Evolutionary conservation across 306 rosid species (phyloP), one percentile per base, ranked within the genome.

Genomic region (Phaseolus lunatus): DNA sequence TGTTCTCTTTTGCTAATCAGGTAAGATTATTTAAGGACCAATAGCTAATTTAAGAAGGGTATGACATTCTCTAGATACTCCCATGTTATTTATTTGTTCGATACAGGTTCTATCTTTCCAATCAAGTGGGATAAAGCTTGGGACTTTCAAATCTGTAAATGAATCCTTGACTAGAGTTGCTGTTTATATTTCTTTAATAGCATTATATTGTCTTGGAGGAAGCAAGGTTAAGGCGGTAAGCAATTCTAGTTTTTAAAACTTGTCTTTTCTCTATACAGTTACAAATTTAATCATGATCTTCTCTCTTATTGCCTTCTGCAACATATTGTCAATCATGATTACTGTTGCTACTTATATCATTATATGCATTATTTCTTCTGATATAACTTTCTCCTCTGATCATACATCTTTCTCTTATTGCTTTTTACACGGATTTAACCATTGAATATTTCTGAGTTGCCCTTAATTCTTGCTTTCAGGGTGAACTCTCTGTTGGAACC

Each of bases 201-300:
- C 93, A 57, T 83, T 95, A 31, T 92, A 95, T 81, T 83, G 88
- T 81, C 97, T 95, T 67, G 98, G 98, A 70, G 99, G 99, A 84
- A 92, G 89, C 93, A 95, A 92, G 87, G 99, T 95, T 79, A 95
- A 89, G 86, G 97, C 99, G 84, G 97, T 92, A 84, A 87, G 91
- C 54, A 63, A 66, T 71, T 86, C 64, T 80, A 39, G 82, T 68
- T 20, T 64, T 8, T 47, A 67, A 13, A 37, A 37, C 54, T 41
- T 78, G 35, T 71, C 67, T 18, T 65, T 15, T 44, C 31, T 76
- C 35, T 45, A 3, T 71, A 56, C 59, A 59, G 35, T 58, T 57
- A 59, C 31, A 15, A 27, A 72, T 80, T 62, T 23, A 22, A 45
- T 49, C 45, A 27, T n/a, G 37, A 13, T 67, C 45, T 19, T 59